phyloP scores from a whole-genome alignment of 306 rosid species.

The Oxytropis ochrocephala region DNA sequence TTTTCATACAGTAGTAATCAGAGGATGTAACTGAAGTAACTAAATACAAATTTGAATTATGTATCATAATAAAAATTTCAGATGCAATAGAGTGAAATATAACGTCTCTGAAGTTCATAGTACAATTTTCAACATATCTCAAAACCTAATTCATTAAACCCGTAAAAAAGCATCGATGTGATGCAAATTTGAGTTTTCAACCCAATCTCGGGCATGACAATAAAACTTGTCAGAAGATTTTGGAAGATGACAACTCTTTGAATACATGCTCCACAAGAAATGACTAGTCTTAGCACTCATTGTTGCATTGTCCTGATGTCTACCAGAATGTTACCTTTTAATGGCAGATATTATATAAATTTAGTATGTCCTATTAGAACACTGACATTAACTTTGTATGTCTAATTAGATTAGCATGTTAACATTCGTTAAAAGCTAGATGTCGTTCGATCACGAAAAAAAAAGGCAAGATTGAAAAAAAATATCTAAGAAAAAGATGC shows the following conservation, averaged over 20 bases:
- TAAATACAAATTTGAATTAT: background rate
- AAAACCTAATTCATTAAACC: background rate
- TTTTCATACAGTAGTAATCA: background rate
- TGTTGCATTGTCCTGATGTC: background rate
- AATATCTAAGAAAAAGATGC: constrained; percentile 33
- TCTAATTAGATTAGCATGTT: background rate
- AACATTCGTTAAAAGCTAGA: constrained; percentile 8
- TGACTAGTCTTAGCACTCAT: constrained; percentile 4
- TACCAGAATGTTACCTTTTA: constrained; percentile 5
- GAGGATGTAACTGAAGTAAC: background rate
- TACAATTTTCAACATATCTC: background rate
- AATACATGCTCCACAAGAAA: constrained; percentile 13
- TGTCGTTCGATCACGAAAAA: background rate
- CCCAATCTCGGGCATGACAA: background rate
- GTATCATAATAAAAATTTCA: background rate
- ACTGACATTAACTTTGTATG: background rate
- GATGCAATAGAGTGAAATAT: background rate
- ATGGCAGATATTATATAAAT: background rate
- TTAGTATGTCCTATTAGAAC: background rate
- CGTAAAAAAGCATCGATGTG: background rate
- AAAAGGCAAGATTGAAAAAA: background rate
- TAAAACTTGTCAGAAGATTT: background rate
- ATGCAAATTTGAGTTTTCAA: background rate
- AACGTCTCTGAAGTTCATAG: background rate
- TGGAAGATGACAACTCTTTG: constrained; percentile 12